Percentiles rank a stretch among this genome's conserved stretches.
Conservation (phyloP, 345 rosid genomes). For the Euphorbia peplus region DNA sequence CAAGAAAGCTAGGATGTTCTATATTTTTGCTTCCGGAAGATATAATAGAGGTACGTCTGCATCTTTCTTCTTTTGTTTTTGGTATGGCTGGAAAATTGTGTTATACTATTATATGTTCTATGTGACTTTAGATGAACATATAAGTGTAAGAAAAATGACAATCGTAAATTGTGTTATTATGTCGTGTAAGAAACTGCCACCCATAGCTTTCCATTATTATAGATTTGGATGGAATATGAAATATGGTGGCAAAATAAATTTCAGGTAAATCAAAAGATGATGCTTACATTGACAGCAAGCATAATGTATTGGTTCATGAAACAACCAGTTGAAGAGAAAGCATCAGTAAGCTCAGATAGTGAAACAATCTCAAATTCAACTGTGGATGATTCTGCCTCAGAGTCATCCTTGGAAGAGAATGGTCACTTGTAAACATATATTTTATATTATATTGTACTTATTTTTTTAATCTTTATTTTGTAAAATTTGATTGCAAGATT, state of each 20-base stretch:
- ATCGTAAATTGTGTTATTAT: no score
- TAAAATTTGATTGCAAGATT: conserved; percentile 31
- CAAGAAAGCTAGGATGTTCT: conserved; percentile 92
- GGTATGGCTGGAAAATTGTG: no score
- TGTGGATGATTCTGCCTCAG: conserved; percentile 76
- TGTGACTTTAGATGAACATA: no score
- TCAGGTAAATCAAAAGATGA: conserved; percentile 99
- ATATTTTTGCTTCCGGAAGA: conserved; percentile 97
- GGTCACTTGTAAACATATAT: conserved; percentile 28
- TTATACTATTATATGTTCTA: no score
- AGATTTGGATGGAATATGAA: background rate
- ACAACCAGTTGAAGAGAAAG: conserved; percentile 65
- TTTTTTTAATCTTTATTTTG: background rate
- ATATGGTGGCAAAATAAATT: background rate
- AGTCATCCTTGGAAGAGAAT: conserved; percentile 62
- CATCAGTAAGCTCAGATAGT: conserved; percentile 60
- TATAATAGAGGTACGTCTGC: conserved; percentile 66
- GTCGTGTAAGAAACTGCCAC: no score
- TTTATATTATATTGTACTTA: background rate
- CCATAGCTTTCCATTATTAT: no score
- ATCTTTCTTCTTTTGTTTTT: background rate
- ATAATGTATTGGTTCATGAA: conserved; percentile 90
- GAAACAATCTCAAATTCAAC: conserved; percentile 74
- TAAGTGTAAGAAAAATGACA: no score
- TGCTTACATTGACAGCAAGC: conserved; percentile 86